Conservation (phyloP, 225 moss, liverwort and hornwort species). For the Physcomitrium patens region DNA sequence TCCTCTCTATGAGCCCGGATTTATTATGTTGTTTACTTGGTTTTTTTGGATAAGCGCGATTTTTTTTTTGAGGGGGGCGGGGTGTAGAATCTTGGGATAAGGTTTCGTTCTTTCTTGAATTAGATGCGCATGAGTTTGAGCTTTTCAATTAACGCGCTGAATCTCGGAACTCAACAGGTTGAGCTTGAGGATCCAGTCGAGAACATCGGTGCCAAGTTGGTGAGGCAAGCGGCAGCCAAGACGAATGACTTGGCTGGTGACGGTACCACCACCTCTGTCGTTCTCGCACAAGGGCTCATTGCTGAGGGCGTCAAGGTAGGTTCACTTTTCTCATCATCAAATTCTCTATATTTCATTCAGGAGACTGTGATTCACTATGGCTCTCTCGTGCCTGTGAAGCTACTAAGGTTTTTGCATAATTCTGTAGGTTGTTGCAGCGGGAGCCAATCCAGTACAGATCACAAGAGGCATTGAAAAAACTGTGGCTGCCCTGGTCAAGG, state of each 20-base stretch:
- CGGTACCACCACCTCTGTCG: slow-evolving; percentile 95
- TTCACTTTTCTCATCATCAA: neutral
- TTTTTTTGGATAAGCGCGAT: neutral
- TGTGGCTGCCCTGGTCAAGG: slow-evolving; percentile 76
- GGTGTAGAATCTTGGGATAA: neutral
- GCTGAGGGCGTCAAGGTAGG: slow-evolving; percentile 96
- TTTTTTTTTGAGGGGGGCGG: too few species aligned
- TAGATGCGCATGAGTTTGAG: neutral
- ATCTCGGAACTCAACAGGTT: slow-evolving; percentile 48
- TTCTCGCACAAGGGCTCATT: slow-evolving; percentile 94
- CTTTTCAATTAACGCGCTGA: neutral
- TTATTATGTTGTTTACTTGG: neutral
- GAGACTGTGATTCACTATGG: too few species aligned
- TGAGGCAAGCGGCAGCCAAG: slow-evolving; percentile 96
- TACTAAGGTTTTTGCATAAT: neutral
- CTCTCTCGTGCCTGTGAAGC: too few species aligned
- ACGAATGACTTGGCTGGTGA: slow-evolving; percentile 98
- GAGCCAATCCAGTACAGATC: slow-evolving; percentile 97
- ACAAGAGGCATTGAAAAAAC: slow-evolving; percentile 94
- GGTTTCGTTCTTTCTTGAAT: neutral
- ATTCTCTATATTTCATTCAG: neutral
- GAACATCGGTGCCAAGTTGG: slow-evolving; percentile 96
- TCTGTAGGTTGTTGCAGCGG: slow-evolving; percentile 90
- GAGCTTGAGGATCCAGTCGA: slow-evolving; percentile 98
- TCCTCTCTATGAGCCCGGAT: neutral